Conservation (phyloP, 2,329 filamentous ascomycete genomes). For the Penicillium concentricum region DNA sequence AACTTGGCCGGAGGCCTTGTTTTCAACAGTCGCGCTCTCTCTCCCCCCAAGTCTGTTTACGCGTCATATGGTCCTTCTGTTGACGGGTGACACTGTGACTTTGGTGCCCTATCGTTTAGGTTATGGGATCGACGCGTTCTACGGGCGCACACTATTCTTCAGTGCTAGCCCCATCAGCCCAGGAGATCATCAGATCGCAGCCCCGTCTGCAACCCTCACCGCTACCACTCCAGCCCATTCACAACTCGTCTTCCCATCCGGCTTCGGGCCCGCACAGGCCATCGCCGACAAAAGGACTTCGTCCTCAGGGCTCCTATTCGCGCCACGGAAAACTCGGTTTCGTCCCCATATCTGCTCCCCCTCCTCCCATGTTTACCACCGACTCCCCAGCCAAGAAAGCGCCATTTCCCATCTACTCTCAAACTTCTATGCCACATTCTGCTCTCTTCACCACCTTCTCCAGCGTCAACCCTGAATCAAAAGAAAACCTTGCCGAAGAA, state of each 20-base stretch:
- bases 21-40: conserved; percentile 11
- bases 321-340: conserved; percentile 59
- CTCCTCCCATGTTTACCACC: conserved; percentile 45
- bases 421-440: conserved; percentile 41
- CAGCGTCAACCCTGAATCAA: conserved; percentile 46
- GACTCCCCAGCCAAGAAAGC: conserved; percentile 51
- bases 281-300: conserved; percentile 68
- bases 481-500: conserved; percentile 46
- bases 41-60: conserved; percentile 16
- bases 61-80: conserved; percentile 28
- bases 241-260: conserved; percentile 56
- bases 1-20: conserved; percentile 8
- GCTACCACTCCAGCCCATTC: conserved; percentile 48
- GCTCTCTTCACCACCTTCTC: conserved; percentile 54
- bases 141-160: conserved; percentile 60
- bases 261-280: conserved; percentile 51
- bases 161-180: conserved; percentile 48
- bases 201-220: conserved; percentile 54
- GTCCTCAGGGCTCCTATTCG: conserved; percentile 56
- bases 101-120: conserved; percentile 14
- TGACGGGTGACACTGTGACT: conserved; percentile 15
- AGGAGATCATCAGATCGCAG: conserved; percentile 34
- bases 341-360: conserved; percentile 58
- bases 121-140: conserved; percentile 42
- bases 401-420: conserved; percentile 33